Base-by-base conservation (phyloP, 192 early-diverging fungal genomes). In the Cladochytrium replicatum region DNA sequence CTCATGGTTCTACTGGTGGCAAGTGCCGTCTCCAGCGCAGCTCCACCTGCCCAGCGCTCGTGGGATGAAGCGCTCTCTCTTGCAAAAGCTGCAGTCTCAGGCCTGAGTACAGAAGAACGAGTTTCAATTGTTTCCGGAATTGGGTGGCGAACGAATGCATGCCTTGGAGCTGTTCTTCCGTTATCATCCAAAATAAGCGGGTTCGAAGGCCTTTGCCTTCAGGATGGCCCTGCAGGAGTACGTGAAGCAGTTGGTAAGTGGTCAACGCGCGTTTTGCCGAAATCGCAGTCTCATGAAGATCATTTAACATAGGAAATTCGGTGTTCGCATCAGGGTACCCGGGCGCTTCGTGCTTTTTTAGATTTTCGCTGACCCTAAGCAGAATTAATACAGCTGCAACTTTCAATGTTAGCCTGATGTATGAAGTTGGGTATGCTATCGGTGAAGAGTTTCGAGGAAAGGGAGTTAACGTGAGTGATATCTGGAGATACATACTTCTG, bases 381-480 rank as follows among this genome's bases (percentile, higher is more conserved):
- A n/a, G 68, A 31, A 72, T 77, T 34, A 81, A 82, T 42, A 57
- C 69, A 38, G 81, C 81, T 28, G 60, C 81, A 5, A 76, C 80
- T 15, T 82, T 77, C 51, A 78, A 82, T 58, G 24, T 46, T 3
- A 23, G 41, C 29, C 29, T 75, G 13, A 73, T 82, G 38, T 29
- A 56, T n/a, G 6, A 54, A 15, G 56, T 75, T 28, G 80, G 67
- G 17, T 32, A 42, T 17, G 43, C 52, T 21, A 52, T 83, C 47
- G 80, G 66, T 19, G 55, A 78, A 50, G 80, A 82, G 50, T 69
- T 72, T 32, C 37, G 63, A 13, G 60, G 53, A 28, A 80, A 69
- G 42, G 80, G 80, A 32, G 57, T 78, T 39, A 65, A 78, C 54
- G 39, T 77, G 11, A 58, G 58, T 29, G n/a, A n/a, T n/a, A n/a